Base-by-base conservation (phyloP, 1,284 basidiomycete genomes). In the Moesziomyces sp. region DNA sequence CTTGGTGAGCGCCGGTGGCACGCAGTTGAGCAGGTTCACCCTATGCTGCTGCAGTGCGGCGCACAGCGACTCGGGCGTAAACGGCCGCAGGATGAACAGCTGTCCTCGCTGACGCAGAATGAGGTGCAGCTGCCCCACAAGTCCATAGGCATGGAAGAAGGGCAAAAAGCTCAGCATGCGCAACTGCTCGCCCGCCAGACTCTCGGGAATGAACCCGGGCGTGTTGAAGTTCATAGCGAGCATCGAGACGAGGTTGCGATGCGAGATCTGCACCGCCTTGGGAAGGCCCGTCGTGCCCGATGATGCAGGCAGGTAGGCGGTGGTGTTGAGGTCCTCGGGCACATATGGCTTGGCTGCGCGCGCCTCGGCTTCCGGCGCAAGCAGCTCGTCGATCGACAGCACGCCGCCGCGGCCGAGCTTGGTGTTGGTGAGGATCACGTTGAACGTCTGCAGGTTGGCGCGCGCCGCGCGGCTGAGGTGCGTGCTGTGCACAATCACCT, bases 221-320 rank as follows among this genome's bases (percentile, higher is more conserved):
- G 52, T 65, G 55, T 35, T 43, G 42, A 59, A 43, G 28, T 61
- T 62, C 51, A 66, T 64, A 2, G 62, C 54, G 23, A 74, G 52
- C 76, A 77, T 77, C 10, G 59, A 38, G 13, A 69, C 65, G 3
- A 76, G n/a, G 40, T 76, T 76, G 35, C 42, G 46, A 51, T 75
- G 72, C n/a, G 76, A 58, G 44, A 76, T 65, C 46, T 77, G 58
- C 14, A 76, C 68, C 19, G 72, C 72, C 57, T 77, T 76, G 21
- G 69, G 69, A 18, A 73, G 38, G 11, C 72, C 76, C 0, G 69
- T 77, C 1, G 76, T 77, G 7, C 76, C 76, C 1, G 69, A 74
- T 1, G 61, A 67, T 3, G 62, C 73, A 5, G 70, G 64, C 1
- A 77, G 58, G 26, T 69, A 73, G 24, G 63, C 64, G 7, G 64